Base-by-base conservation (phyloP, 768 basidiomycete genomes). In the Auricularia auricula-judae region DNA sequence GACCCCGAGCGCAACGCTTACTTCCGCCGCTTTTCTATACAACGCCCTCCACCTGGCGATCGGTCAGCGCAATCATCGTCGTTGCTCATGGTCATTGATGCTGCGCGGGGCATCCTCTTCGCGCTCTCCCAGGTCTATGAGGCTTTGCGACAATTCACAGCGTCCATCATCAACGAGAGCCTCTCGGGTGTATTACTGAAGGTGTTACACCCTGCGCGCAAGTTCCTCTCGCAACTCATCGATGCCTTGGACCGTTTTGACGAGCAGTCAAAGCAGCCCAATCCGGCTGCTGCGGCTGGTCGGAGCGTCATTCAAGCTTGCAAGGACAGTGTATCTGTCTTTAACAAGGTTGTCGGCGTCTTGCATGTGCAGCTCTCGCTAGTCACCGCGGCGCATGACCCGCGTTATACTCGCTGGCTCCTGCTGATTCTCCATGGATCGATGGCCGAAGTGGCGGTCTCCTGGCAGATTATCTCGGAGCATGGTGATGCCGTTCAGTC, bases 171-270 rank as follows among this genome's bases (percentile, higher is more conserved):
- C 66, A 87, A 93, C 71, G 91, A 95, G 62, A 84, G 91, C 23
- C 80, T 94, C 34, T 85, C 92, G 4, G 84, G 86, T 3, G 83
- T 91, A 5, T 81, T 98, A 65, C 80, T 84, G 59, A 91, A 93
- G 71, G 88, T 96, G 35, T 83, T 98, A 64, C 88, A 92, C 67
- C 89, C 93, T 12, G 91, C 93, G 2, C 87, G 86, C 71, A 74
- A 79, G 51, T 89, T 90, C 70, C 90, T 97, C 82, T 80, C 83
- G 64, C 85, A 86, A 66, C 80, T 98, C 8, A 95, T 98, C 73
- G 85, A 86, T 65, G 86, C 91, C 1, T 82, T 98, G 63, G 96
- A 98, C 72, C 86, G 86, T 4, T 98, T 98, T 73, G 96, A 99
- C 73, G 81, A 86, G 7, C 81, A 86, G 70, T 87, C 89, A 67